Base-by-base conservation (phyloP, 495 filamentous ascomycete genomes). In the Beverwykella pulmonaria region DNA sequence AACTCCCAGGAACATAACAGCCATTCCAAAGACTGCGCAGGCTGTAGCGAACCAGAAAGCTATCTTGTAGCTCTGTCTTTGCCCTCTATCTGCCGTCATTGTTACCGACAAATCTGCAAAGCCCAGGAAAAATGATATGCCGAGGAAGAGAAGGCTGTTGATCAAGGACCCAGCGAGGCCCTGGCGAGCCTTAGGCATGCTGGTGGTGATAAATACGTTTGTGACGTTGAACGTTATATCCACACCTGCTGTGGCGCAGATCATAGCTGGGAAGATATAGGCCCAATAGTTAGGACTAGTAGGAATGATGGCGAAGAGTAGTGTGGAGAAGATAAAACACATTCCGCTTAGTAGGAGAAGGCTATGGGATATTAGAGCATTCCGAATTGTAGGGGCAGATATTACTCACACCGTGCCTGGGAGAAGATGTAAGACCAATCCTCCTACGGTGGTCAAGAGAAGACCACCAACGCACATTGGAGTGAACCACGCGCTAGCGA, bases 221-320 rank as follows among this genome's bases (percentile, higher is more conserved):
- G 89, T 84, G 8, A 96, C 81, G 69, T 90, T 92, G 80, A 88
- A 96, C 26, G 86, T 90, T 63, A 94, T 87, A 70, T 96, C 92
- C 50, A 95, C 88, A 5, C 89, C 92, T 36, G 93, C 79, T 0
- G 92, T 96, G 2, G 85, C 87, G 67, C 87, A 88, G 25, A 93
- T 76, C 92, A 95, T 96, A 25, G 90, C 79, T 0, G 92, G 90
- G 71, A 95, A 91, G 22, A 94, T 81, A 60, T 83, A 93, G 0
- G 87, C 83, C 89, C 89, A 86, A 77, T 88, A 85, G 6, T 62
- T 66, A 14, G 81, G 83, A 14, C 81, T 80, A 2, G 71, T 53
- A 1, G 90, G 89, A 53, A 88, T 82, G 12, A 92, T 70, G 39
- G 89, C 91, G 68, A 93, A 92, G 20, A 95, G 80, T 0, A 93